Evolutionary conservation across 108 stramenopile genomes (phyloP).

Genomic region (Mediolabrus comicus): DNA sequence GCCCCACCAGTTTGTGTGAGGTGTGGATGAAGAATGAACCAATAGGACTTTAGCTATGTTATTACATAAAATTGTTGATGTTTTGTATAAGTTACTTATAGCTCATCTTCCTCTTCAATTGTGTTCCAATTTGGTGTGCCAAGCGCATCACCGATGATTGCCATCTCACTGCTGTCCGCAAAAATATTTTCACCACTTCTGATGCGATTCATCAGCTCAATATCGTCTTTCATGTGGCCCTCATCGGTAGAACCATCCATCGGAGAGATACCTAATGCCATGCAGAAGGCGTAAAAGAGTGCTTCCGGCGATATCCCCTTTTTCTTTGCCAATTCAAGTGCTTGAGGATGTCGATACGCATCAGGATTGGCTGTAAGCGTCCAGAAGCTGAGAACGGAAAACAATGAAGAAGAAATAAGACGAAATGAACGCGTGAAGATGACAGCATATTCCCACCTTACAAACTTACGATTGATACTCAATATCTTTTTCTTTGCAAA

Average conservation of each 20-base stretch:
- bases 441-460: neutral
- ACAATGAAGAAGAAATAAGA: neutral
- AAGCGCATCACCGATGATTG: conserved; percentile 1
- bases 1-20: neutral
- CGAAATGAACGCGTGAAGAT: neutral
- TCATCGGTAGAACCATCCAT: conserved; percentile 43
- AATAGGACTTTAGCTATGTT: neutral
- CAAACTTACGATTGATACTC: conserved; percentile 74
- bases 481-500: conserved; percentile 75
- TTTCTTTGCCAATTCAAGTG: conserved; percentile 29
- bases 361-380: conserved; percentile 58
- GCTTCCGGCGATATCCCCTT: conserved; percentile 40
- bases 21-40: neutral
- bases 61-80: neutral
- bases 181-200: conserved; percentile 31
- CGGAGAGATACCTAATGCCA: conserved; percentile 47
- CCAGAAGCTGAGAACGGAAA: conserved; percentile 48
- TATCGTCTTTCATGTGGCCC: conserved; percentile 44
- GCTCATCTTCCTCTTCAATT: neutral
- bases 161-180: neutral
- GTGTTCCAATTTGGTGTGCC: conserved; percentile 6
- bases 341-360: conserved; percentile 30
- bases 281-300: conserved; percentile 51
- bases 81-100: neutral
- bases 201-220: conserved; percentile 31